A percentile compares a stretch with the other conserved stretches of the same genome.
These are phyloP conservation scores for Aureobasidium sp. DNA, from an alignment of 2,329 filamentous ascomycete genomes.

Conservation along the genomic window DNA sequence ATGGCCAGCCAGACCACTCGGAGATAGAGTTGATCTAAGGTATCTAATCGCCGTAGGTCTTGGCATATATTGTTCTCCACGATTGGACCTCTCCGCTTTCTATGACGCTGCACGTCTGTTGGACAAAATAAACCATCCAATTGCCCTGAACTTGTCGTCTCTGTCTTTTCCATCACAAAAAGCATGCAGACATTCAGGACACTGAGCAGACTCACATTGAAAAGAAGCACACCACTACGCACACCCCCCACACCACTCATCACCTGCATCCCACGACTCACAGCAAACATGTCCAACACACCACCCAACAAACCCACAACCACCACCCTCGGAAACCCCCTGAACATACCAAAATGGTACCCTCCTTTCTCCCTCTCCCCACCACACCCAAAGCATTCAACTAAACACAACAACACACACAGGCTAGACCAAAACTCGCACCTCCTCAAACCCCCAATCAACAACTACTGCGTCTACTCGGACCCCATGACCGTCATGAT, in stretches of 20 bases:
- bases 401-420: background rate
- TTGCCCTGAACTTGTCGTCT: background rate
- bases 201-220: background rate
- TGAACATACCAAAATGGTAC: conserved; percentile 39
- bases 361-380: background rate
- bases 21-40: background rate
- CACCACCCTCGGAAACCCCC: conserved; percentile 22
- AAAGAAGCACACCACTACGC: background rate
- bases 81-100: background rate
- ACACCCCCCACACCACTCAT: background rate
- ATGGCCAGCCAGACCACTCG: background rate
- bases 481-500: conserved; percentile 80
- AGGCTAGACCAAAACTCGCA: conserved; percentile 91
- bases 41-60: background rate
- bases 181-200: conserved; percentile 6
- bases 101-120: background rate
- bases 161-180: background rate
- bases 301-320: background rate
- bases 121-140: background rate
- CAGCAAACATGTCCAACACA: background rate
- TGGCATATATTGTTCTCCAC: background rate
- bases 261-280: background rate
- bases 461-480: conserved; percentile 96
- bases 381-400: background rate
- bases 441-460: conserved; percentile 85